phyloP scores from a whole-genome alignment of 805 yeast genomes.

The Yarrowia sp. region DNA sequence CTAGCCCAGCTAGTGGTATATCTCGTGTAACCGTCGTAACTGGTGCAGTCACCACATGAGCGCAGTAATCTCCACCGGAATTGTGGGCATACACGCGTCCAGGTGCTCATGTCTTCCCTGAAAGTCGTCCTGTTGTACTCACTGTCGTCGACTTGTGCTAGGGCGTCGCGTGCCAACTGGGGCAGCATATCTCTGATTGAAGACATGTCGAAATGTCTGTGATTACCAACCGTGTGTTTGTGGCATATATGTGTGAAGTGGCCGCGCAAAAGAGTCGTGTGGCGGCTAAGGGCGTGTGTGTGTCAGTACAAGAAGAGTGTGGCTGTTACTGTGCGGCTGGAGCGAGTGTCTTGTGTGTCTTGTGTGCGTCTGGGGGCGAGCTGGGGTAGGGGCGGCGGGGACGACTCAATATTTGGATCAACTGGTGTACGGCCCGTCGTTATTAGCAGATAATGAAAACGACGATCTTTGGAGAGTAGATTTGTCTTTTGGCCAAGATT shows the following conservation, averaged over 20 bases:
- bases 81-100: not conserved
- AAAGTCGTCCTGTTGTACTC: not conserved
- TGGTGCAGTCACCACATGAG: too few relatives aligned
- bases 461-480: slow-evolving; percentile 20
- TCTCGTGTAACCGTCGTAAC: too few relatives aligned
- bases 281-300: not conserved
- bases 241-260: slow-evolving; percentile 20
- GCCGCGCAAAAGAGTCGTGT: slow-evolving; percentile 19
- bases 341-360: too few relatives aligned
- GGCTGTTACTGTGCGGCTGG: not conserved
- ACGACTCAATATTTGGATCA: not conserved
- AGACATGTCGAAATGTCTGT: slow-evolving; percentile 21
- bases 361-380: not conserved
- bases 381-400: not conserved
- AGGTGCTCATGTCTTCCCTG: not conserved
- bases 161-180: slow-evolving; percentile 24
- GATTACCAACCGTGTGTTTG: not conserved
- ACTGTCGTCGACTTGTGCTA: slow-evolving; percentile 13
- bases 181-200: slow-evolving; percentile 22
- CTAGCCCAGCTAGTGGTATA: too few relatives aligned
- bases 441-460: not conserved
- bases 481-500: slow-evolving; percentile 24
- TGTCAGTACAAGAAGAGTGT: not conserved
- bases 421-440: not conserved
- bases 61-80: too few relatives aligned